Evolutionary conservation across 331 rosid species (phyloP).

Genomic region (Saraca asoca): DNA sequence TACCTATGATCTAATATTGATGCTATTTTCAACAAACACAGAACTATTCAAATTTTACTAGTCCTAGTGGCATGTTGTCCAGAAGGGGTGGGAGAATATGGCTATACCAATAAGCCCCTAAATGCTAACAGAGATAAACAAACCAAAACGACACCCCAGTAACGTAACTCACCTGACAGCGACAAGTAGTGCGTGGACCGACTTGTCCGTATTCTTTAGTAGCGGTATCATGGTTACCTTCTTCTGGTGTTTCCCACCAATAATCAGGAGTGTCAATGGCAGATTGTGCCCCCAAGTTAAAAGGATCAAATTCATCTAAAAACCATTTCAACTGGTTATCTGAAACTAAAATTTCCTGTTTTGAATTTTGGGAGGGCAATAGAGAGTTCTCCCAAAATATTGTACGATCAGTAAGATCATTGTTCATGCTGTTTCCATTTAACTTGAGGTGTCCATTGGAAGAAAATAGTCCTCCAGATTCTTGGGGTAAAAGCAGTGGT

Average conservation of each 20-base stretch:
- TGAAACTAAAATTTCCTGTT: constrained; percentile 35
- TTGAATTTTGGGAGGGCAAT: constrained; percentile 46
- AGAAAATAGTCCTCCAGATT: constrained; percentile 51
- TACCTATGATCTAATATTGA: constrained; percentile 14
- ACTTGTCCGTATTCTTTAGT: constrained; percentile 76
- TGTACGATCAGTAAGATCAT: constrained; percentile 41
- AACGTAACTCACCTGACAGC: constrained; percentile 75
- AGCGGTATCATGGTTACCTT: constrained; percentile 57
- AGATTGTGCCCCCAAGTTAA: constrained; percentile 36
- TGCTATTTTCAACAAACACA: constrained; percentile 5
- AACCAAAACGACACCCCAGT: constrained; percentile 10
- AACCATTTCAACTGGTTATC: constrained; percentile 40
- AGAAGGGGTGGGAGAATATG: not conserved
- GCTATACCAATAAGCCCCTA: no score
- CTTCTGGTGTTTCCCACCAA: constrained; percentile 88
- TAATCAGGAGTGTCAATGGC: constrained; percentile 46
- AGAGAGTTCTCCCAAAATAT: constrained; percentile 28
- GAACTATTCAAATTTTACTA: constrained; percentile 9
- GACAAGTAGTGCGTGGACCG: constrained; percentile 78
- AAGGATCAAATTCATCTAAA: constrained; percentile 46
- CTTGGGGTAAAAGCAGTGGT: constrained; percentile 96
- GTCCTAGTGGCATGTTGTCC: constrained; percentile 4
- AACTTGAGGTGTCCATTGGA: constrained; percentile 28
- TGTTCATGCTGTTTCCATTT: constrained; percentile 20
- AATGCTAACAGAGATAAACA: no score